Evolutionary conservation across 768 basidiomycete genomes (phyloP).

Genomic region (Collybia mongolica): DNA sequence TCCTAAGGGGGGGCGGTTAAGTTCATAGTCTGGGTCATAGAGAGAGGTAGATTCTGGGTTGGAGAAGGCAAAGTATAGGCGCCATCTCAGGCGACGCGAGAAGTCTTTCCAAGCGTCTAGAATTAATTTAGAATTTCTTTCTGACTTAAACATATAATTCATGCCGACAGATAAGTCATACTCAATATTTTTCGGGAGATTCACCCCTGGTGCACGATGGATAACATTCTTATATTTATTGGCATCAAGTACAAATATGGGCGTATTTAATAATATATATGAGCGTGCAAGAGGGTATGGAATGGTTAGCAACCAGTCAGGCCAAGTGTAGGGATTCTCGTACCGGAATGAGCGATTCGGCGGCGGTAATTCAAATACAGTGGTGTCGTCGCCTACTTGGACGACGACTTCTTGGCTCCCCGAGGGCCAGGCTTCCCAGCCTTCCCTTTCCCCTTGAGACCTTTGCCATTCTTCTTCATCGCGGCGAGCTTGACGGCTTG

Average conservation of each 20-base stretch:
- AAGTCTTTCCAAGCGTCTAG: slow-evolving; percentile 16
- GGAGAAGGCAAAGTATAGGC: slow-evolving; percentile 1
- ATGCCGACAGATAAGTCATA: slow-evolving; percentile 14
- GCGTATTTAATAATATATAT: slow-evolving; percentile 11
- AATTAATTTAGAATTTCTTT: slow-evolving; percentile 5
- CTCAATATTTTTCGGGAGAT: slow-evolving; percentile 10
- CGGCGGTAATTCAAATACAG: not conserved
- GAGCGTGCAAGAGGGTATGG: slow-evolving; percentile 9
- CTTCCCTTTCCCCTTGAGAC: too few relatives aligned
- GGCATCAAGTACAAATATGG: slow-evolving; percentile 7
- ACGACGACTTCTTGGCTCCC: too few relatives aligned
- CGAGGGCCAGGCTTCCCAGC: too few relatives aligned
- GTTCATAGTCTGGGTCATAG: slow-evolving; percentile 23
- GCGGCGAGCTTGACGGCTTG: too few relatives aligned
- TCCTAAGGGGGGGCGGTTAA: not conserved
- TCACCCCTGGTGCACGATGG: slow-evolving; percentile 12
- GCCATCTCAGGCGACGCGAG: slow-evolving; percentile 13
- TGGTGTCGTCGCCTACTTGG: too few relatives aligned
- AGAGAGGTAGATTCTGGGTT: slow-evolving; percentile 1
- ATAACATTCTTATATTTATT: slow-evolving; percentile 2
- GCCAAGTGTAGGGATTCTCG: slow-evolving; percentile 8
- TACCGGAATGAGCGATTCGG: not conserved
- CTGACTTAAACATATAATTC: slow-evolving; percentile 16
- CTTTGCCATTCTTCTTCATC: too few relatives aligned
- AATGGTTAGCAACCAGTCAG: slow-evolving; percentile 12